These are phyloP conservation scores for Erythrobasidium yunnanense DNA, from an alignment of 768 basidiomycete species.

Conservation along the genomic window DNA sequence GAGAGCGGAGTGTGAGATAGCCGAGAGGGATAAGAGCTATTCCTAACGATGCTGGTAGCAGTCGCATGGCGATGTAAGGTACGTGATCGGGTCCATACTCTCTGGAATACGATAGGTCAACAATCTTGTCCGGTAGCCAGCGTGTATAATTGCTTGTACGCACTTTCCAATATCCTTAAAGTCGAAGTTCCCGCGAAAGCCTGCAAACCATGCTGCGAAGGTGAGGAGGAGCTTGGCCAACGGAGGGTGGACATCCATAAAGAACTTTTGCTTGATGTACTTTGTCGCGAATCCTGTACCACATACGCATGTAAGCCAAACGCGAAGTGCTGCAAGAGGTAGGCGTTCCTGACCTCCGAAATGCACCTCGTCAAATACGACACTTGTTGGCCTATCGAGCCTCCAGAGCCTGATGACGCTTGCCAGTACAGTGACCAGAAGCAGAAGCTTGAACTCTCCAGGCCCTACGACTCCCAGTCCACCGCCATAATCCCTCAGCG, in stretches of 20 bases:
- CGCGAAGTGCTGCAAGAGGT: too few relatives aligned
- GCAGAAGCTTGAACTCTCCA: conserved; percentile 67
- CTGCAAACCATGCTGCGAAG: conserved; percentile 69
- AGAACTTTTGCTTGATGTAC: conserved; percentile 77
- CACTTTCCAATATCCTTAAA: conserved; percentile 97
- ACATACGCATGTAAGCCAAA: not conserved
- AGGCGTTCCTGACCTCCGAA: conserved; percentile 30
- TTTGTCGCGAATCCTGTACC: conserved; percentile 54
- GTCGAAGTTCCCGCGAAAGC: conserved; percentile 79
- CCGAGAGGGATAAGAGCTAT: conserved; percentile 77
- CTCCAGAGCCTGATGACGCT: conserved; percentile 72
- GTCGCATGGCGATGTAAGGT: conserved; percentile 93
- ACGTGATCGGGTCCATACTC: conserved; percentile 59
- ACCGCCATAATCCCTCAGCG: conserved; percentile 7
- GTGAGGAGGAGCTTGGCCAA: conserved; percentile 92
- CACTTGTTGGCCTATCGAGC: conserved; percentile 72
- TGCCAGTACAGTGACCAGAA: conserved; percentile 58
- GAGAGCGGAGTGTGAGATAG: conserved; percentile 83
- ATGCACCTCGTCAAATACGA: conserved; percentile 49
- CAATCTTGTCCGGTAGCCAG: not conserved
- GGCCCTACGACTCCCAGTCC: conserved; percentile 12
- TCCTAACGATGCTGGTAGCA: conserved; percentile 83
- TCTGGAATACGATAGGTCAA: conserved; percentile 44
- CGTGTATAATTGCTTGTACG: conserved; percentile 29
- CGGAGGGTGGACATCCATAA: conserved; percentile 86